Conservation (phyloP, 1,284 basidiomycete species). For the Ceratobasidium sp. region DNA sequence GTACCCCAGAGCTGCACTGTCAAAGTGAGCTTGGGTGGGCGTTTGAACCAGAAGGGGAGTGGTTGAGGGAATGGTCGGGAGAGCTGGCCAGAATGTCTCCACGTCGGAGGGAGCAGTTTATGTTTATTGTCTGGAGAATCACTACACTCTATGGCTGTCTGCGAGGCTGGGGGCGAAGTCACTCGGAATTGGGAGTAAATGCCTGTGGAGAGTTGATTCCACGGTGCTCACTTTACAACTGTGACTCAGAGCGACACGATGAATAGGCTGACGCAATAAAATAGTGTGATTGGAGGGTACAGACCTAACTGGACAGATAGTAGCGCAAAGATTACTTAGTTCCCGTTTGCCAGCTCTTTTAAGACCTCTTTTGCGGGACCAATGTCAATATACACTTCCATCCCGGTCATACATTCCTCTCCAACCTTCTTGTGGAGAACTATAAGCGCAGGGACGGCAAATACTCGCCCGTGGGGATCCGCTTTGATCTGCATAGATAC, state of each 20-base stretch:
- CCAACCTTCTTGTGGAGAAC: conserved; percentile 14
- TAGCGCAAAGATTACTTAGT: neutral
- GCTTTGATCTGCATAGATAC: conserved; percentile 25
- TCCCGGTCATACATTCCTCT: neutral
- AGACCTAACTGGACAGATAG: too few relatives aligned
- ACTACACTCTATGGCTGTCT: too few relatives aligned
- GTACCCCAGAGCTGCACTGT: too few relatives aligned
- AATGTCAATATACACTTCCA: conserved; percentile 33
- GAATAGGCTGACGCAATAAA: neutral
- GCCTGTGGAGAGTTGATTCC: too few relatives aligned
- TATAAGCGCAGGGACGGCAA: conserved; percentile 12
- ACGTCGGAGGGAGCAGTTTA: too few relatives aligned
- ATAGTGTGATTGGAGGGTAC: neutral
- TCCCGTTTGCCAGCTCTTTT: conserved; percentile 4
- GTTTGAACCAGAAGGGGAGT: too few relatives aligned
- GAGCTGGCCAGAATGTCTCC: too few relatives aligned
- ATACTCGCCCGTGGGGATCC: conserved; percentile 7
- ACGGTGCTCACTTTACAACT: neutral
- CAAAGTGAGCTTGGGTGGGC: too few relatives aligned
- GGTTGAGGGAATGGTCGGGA: too few relatives aligned
- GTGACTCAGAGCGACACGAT: neutral
- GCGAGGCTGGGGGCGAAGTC: too few relatives aligned
- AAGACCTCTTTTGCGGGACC: conserved; percentile 13
- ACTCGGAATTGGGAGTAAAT: too few relatives aligned
- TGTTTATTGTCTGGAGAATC: too few relatives aligned